These are phyloP conservation scores for Apiotrichum siamense DNA, from an alignment of 1,284 basidiomycete species.

Conservation along the genomic window DNA sequence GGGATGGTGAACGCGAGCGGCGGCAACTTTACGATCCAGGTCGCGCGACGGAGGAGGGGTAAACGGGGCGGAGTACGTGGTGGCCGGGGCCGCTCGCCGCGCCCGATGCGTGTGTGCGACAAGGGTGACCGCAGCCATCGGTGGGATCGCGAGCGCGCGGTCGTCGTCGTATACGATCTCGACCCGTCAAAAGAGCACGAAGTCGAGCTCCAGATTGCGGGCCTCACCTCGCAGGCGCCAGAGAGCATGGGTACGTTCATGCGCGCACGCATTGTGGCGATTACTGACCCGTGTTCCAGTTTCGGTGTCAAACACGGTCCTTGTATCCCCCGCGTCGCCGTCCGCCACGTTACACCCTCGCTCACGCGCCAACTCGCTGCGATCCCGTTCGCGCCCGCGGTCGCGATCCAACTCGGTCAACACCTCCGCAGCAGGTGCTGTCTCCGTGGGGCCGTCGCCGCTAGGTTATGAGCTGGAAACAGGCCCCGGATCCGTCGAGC, in stretches of 20 bases:
- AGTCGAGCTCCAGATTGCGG: conserved; percentile 46
- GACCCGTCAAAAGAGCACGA: conserved; percentile 46
- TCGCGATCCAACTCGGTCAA: conserved; percentile 45
- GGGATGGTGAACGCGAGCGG: conserved; percentile 12
- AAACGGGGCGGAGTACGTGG: too few relatives aligned
- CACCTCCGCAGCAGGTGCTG: conserved; percentile 17
- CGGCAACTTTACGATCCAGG: too few relatives aligned
- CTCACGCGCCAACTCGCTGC: conserved; percentile 44
- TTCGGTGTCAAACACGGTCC: conserved; percentile 33
- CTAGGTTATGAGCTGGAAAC: conserved; percentile 6
- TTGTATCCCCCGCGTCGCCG: conserved; percentile 34
- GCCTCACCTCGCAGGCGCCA: conserved; percentile 27
- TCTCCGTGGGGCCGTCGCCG: too few relatives aligned
- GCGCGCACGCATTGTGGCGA: not conserved
- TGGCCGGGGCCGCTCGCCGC: too few relatives aligned
- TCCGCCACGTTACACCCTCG: conserved; percentile 25
- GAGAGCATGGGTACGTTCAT: conserved; percentile 25
- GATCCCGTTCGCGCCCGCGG: conserved; percentile 40
- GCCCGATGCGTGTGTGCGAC: too few relatives aligned
- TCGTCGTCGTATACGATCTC: conserved; percentile 46
- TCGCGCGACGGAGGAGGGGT: too few relatives aligned
- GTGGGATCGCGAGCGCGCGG: conserved; percentile 37
- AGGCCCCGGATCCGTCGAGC: conserved; percentile 7
- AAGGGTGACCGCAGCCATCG: not conserved
- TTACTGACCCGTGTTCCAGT: conserved; percentile 7